Base-by-base conservation (phyloP, 2,329 filamentous ascomycete genomes). In the Tetracladium maxilliforme region DNA sequence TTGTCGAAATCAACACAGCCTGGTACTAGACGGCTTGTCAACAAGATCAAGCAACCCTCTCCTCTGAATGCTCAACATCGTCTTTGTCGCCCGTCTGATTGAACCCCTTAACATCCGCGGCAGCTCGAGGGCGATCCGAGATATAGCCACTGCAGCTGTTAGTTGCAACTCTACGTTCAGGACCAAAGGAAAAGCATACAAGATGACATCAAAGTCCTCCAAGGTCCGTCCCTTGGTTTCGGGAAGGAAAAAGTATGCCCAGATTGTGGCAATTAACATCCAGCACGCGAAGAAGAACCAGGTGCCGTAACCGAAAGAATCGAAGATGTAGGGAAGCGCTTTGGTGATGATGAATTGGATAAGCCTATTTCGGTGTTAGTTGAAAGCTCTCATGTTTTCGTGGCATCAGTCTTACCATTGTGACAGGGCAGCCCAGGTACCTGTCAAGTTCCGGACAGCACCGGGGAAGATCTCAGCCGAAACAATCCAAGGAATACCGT, bases 231-330 rank as follows among this genome's bases (percentile, higher is more conserved):
- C 63, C 37, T 65, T 67, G 5, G 63, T 67, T 40, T 68, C 62
- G 1, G 63, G 63, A 3, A 67, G 40, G 26, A 64, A 54, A 41
- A 64, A 58, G 33, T 51, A 66, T 4, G 58, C 52, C 45, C 58
- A 67, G 14, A 59, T 29, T 7, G 52, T 47, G 6, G 58, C 56
- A 8, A 52, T 37, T 6, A 67, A 42, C 48, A 65, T 63, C 37
- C 58, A 52, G 3, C 50, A 50, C 1, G 60, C 64, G 33, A 70
- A 70, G 46, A 69, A 66, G 43, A 66, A 65, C 49, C 61, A 69
- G 3, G 60, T 61, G 5, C 64, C 64, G 35, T 56, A 67, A 13
- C 48, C 45, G 7, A 58, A 43, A 1, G 46, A 47, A 21, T 40
- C 47, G 32, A 58, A 52, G 22, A 61, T 60, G 30, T 58, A 58